Base-by-base conservation (phyloP, 768 basidiomycete species). In the Macrolepiota albuminosa region DNA sequence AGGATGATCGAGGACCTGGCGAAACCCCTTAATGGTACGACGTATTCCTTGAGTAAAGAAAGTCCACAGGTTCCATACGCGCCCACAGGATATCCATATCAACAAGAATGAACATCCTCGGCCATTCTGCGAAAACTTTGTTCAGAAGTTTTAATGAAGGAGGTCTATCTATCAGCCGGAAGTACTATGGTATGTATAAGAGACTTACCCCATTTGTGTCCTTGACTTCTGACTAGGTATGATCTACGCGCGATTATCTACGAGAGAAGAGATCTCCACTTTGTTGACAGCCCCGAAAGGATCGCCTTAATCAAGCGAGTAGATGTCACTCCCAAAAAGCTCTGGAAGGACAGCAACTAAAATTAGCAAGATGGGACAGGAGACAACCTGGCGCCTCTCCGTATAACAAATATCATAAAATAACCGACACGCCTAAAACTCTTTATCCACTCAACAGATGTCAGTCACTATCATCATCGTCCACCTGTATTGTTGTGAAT, bases 381-480 rank as follows among this genome's bases (percentile, higher is more conserved):
- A n/a, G 18, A 54, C 11, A 6, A 10, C 52, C 39, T 40, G 53
- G 40, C 18, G 29, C 39, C 39, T 29, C 29, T 18, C 5, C 11
- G 6, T 33, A 54, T 26, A 53, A 39, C n/a, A 7, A 51, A 24
- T 18, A 40, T 31, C 26, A 18, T 29, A 54, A 6, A 11, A n/a
- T 29, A 31, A n/a, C 6, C 49, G 9, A 34, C 14, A 39, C 9
- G n/a, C 10, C 33, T 21, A 21, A 50, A 33, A 9, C 2, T 42
- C 14, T 26, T 39, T 14, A 10, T 14, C 16, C 18, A 8, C 11
- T 39, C 10, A 33, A n/a, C 10, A 10, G 13, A 33, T 10, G 14
- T 61, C 61, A 70, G 54, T 71, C 68, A n/a, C 70, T 69, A 58
- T 71, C 71, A 54, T 72, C 70, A 37, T 73, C 72, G 33, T 69